Evolutionary conservation across 768 basidiomycete genomes (phyloP).

Genomic region (Russula sp.): DNA sequence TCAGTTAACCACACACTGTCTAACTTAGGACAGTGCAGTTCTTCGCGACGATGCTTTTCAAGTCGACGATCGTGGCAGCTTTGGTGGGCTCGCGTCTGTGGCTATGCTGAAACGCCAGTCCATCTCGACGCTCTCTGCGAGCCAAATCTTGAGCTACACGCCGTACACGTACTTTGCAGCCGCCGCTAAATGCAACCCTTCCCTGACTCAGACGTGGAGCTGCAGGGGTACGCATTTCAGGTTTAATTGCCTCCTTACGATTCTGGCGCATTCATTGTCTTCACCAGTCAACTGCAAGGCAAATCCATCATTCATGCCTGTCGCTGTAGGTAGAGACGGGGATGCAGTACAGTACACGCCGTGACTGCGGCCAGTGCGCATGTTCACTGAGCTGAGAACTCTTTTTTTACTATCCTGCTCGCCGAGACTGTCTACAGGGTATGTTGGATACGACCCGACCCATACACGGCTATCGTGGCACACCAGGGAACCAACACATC

Average conservation of each 20-base stretch:
- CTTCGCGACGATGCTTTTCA: neutral
- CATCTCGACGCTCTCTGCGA: neutral
- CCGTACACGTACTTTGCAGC: neutral
- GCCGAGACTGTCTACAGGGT: neutral
- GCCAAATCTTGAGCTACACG: constrained; percentile 38
- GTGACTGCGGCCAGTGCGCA: neutral
- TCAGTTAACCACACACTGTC: too few species aligned
- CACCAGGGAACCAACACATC: constrained; percentile 50
- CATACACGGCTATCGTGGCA: constrained; percentile 47
- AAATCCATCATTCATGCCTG: neutral
- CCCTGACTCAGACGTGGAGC: neutral
- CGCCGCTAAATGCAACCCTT: neutral
- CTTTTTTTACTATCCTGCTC: neutral
- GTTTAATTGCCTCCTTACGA: too few species aligned
- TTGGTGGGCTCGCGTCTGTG: neutral
- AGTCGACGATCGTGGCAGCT: neutral
- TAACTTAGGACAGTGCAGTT: too few species aligned
- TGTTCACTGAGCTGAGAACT: neutral
- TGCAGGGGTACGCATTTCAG: neutral
- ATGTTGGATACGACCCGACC: constrained; percentile 48
- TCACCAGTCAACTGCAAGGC: neutral
- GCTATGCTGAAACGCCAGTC: neutral
- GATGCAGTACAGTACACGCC: neutral
- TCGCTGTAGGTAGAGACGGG: neutral
- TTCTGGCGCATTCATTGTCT: neutral